A percentile compares a stretch with the other conserved stretches of the same genome.
Conservation (phyloP, 73 alveolate species). For the Strombidium stylifer region DNA sequence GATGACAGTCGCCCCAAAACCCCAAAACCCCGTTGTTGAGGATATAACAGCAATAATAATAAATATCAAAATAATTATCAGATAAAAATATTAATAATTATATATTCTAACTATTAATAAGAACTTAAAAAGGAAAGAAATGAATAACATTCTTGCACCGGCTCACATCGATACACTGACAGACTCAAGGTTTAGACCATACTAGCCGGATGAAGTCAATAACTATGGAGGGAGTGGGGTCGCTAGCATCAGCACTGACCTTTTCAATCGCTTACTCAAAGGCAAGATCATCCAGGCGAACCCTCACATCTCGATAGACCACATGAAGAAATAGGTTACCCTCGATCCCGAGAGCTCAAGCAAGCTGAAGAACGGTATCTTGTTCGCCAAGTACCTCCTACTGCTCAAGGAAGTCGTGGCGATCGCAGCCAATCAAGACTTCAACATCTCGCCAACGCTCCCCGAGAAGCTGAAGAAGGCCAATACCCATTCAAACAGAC, state of each 20-base stretch:
- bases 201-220: too few relatives aligned
- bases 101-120: too few relatives aligned
- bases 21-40: too few relatives aligned
- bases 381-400: conserved; percentile 44
- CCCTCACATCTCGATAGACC: conserved; percentile 17
- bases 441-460: conserved; percentile 12
- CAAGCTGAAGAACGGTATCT: conserved; percentile 36
- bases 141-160: too few relatives aligned
- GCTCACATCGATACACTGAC: too few relatives aligned
- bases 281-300: conserved; percentile 25
- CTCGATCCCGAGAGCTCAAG: conserved; percentile 32
- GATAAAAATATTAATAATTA: too few relatives aligned
- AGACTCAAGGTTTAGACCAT: too few relatives aligned
- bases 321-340: conserved; percentile 9
- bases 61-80: too few relatives aligned
- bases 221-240: too few relatives aligned
- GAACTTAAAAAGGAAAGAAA: too few relatives aligned
- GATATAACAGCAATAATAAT: too few relatives aligned
- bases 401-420: conserved; percentile 25
- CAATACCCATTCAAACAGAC: conserved; percentile 67
- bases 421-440: not conserved
- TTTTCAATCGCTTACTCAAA: conserved; percentile 24
- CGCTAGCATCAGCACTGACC: conserved; percentile 38
- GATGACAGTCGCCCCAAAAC: too few relatives aligned
- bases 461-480: conserved; percentile 47